phyloP scores from a whole-genome alignment of 2,329 filamentous ascomycete species.

The Trichoderma aggressivum region DNA sequence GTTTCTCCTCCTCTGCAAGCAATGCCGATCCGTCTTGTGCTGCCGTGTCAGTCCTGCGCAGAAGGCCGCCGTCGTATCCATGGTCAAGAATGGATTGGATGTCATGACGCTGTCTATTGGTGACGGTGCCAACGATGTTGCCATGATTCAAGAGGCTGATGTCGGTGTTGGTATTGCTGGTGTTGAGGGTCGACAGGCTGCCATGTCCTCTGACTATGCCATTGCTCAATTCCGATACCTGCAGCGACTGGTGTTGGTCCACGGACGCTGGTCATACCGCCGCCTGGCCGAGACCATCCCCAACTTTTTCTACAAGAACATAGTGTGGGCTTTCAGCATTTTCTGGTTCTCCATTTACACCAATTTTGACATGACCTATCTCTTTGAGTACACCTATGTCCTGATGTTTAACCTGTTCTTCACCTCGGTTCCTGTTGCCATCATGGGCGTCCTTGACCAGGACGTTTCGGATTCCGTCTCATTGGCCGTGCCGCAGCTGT shows the following conservation, averaged over 20 bases:
- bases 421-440: conserved; percentile 88
- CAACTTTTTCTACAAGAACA: conserved; percentile 99
- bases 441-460: conserved; percentile 96
- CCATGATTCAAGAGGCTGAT: conserved; percentile 96
- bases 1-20: conserved; percentile 92
- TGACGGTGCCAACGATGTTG: conserved; percentile 92
- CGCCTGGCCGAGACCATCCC: conserved; percentile 88
- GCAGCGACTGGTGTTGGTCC: conserved; percentile 79
- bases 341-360: conserved; percentile 98
- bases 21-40: conserved; percentile 93
- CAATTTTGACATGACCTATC: conserved; percentile 93
- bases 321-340: conserved; percentile 93
- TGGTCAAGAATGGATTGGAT: conserved; percentile 92
- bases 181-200: conserved; percentile 86
- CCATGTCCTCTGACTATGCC: conserved; percentile 94
- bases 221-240: conserved; percentile 93
- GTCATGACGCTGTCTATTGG: conserved; percentile 95
- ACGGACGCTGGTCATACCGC: conserved; percentile 95
- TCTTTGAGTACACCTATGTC: conserved; percentile 98
- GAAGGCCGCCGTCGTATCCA: conserved; percentile 92
- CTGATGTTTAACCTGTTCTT: conserved; percentile 95
- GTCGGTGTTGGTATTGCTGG: conserved; percentile 96
- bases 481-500: conserved; percentile 89
- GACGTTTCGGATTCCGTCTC: conserved; percentile 94
- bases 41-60: conserved; percentile 96